Evolutionary conservation across 495 filamentous ascomycete genomes (phyloP).

Genomic region (Usnea hakonensis): DNA sequence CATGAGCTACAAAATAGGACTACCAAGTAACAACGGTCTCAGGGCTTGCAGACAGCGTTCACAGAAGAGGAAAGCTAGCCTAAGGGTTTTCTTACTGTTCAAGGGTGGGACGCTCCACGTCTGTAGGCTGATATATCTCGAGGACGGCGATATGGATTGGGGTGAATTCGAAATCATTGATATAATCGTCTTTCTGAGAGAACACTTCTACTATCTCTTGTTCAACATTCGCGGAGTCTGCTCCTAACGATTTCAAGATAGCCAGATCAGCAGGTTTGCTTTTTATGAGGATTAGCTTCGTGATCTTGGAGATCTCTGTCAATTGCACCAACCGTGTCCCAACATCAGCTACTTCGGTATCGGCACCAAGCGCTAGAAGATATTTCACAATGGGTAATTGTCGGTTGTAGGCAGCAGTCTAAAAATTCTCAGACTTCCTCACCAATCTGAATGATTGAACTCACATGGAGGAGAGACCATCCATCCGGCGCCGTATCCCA

Average conservation of each 20-base stretch:
- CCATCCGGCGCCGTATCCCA: slow-evolving; percentile 18
- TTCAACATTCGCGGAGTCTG: slow-evolving; percentile 8
- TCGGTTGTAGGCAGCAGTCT: slow-evolving; percentile 13
- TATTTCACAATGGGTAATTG: slow-evolving; percentile 15
- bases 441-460: neutral
- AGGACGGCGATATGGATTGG: slow-evolving; percentile 14
- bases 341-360: slow-evolving; percentile 12
- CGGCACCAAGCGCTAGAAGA: slow-evolving; percentile 10
- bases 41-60: neutral
- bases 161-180: slow-evolving; percentile 15
- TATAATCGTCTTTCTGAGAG: slow-evolving; percentile 16
- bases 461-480: slow-evolving; percentile 20
- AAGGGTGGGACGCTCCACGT: slow-evolving; percentile 11
- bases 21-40: neutral
- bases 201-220: slow-evolving; percentile 15
- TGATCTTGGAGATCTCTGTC: neutral
- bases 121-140: slow-evolving; percentile 14
- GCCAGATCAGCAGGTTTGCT: slow-evolving; percentile 16
- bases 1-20: neutral
- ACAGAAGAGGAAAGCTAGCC: neutral
- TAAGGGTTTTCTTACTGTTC: slow-evolving; percentile 9
- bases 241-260: slow-evolving; percentile 11
- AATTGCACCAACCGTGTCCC: slow-evolving; percentile 8
- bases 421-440: neutral
- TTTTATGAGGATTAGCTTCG: neutral